phyloP scores from a whole-genome alignment of 495 filamentous ascomycete species.

The Trichoderma virens region DNA sequence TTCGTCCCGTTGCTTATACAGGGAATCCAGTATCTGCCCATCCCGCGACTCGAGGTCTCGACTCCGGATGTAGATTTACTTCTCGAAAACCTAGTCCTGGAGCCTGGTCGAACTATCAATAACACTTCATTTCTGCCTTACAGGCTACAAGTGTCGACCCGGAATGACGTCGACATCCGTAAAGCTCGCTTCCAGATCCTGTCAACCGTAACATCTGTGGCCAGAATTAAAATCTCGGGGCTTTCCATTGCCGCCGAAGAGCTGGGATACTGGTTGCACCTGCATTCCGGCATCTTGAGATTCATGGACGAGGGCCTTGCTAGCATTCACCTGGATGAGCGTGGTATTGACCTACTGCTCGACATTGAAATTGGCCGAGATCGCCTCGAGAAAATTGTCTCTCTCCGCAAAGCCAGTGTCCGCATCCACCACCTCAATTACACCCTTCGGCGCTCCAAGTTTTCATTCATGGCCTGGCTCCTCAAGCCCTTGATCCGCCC shows the following conservation, averaged over 20 bases:
- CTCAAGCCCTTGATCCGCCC: slow-evolving; percentile 79
- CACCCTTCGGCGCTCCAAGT: slow-evolving; percentile 62
- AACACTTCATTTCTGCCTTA: slow-evolving; percentile 84
- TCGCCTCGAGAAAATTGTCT: slow-evolving; percentile 69
- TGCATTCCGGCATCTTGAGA: slow-evolving; percentile 59
- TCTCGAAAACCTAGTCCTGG: slow-evolving; percentile 82
- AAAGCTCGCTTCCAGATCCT: slow-evolving; percentile 68
- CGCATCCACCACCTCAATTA: slow-evolving; percentile 83
- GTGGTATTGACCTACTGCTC: slow-evolving; percentile 78
- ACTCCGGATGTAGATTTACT: slow-evolving; percentile 78
- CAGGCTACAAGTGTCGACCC: slow-evolving; percentile 68
- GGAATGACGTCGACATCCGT: slow-evolving; percentile 76
- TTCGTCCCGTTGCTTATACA: slow-evolving; percentile 73
- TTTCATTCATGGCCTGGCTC: slow-evolving; percentile 71
- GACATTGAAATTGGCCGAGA: slow-evolving; percentile 74
- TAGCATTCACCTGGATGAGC: slow-evolving; percentile 73
- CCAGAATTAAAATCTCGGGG: slow-evolving; percentile 70
- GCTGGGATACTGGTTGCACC: slow-evolving; percentile 65
- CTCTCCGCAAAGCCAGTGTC: slow-evolving; percentile 65
- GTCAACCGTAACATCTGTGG: slow-evolving; percentile 56
- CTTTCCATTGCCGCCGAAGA: slow-evolving; percentile 76
- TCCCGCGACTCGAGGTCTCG: slow-evolving; percentile 77
- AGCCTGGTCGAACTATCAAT: slow-evolving; percentile 80
- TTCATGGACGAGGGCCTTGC: slow-evolving; percentile 77
- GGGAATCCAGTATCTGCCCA: slow-evolving; percentile 75